Evolutionary conservation across 1,284 basidiomycete genomes (phyloP), one percentile per base, ranked within the genome.

Genomic region (Rugosomyces carneus): DNA sequence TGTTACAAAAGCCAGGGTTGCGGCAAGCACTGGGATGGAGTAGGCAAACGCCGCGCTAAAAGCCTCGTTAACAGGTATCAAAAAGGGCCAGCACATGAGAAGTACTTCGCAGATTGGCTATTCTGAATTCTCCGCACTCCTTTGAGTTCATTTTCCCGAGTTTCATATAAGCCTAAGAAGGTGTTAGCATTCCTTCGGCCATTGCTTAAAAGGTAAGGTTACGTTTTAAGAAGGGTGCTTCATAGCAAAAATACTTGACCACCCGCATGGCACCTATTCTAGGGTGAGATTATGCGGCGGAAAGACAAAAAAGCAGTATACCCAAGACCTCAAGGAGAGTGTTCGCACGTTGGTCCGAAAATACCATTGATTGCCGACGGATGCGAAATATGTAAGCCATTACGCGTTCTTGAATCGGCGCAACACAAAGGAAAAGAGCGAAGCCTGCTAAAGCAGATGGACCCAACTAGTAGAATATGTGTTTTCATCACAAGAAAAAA

Each of bases 361-460:
- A 89, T 45, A 71, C 72, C 68, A 82, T 80, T 0, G 78, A 78
- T 35, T 65, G 67, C 52, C 76, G 73, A 9, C 88, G 75, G 41
- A 81, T 68, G 18, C 59, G 63, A 59, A 86, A 82, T 61, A 86
- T 80, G 44, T 72, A 65, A 36, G 78, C 74, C 84, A 91, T 90
- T 10, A 83, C 73, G 26, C 74, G 70, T 42, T 81, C 73, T 63
- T 90, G 86, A 2, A 89, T 59, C 0, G 89, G 89, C 5, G 79
- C 77, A 27, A 87, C 68, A 38, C 84, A 44, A 19, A 86, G 58
- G 60, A 91, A 84, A 2, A 91, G 67, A 0, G 80, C 78, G 59
- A 92, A 89, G 0, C 89, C 89, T 2, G 84, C 83, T 4, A 92
- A 69, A 0, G 86, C 85, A 0, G 83, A 83, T 0, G 83, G 81